phyloP scores from a whole-genome alignment of 352 stramenopile genomes.

The Globisporangium parvum region DNA sequence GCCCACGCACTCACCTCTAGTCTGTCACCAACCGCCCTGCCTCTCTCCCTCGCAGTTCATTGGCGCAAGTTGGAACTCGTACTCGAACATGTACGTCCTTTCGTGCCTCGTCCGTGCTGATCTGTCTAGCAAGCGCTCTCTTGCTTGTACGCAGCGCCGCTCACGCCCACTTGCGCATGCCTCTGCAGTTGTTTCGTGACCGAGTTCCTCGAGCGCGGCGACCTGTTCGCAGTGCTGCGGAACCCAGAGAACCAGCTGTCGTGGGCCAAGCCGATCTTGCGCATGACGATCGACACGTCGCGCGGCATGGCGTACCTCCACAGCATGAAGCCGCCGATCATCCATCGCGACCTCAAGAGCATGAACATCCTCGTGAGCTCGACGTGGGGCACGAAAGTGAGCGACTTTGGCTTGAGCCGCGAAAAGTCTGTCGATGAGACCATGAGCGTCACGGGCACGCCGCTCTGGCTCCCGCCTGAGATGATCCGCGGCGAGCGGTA shows the following conservation, averaged over 20 bases:
- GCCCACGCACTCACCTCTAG: background rate
- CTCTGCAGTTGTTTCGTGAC: conserved; percentile 78
- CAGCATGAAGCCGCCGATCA: conserved; percentile 96
- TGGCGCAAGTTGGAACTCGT: conserved; percentile 88
- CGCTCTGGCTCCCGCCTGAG: conserved; percentile 80
- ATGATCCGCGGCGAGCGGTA: conserved; percentile 88
- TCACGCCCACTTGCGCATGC: too few species aligned
- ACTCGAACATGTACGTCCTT: conserved; percentile 84
- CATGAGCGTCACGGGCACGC: conserved; percentile 89
- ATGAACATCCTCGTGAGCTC: conserved; percentile 89
- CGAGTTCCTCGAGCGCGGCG: conserved; percentile 80
- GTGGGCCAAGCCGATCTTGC: conserved; percentile 81
- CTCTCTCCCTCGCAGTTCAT: conserved; percentile 56
- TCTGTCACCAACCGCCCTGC: background rate
- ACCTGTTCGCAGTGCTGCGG: conserved; percentile 75
- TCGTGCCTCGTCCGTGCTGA: background rate
- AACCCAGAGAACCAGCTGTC: conserved; percentile 77
- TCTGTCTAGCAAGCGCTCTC: conserved; percentile 1
- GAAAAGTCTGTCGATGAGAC: conserved; percentile 94
- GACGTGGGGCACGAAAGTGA: conserved; percentile 91
- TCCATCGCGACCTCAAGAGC: conserved; percentile 98
- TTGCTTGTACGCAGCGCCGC: background rate
- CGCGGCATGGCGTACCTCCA: conserved; percentile 97
- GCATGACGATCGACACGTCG: conserved; percentile 89
- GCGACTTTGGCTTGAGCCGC: conserved; percentile 96